phyloP scores from a whole-genome alignment of 2,329 filamentous ascomycete species.

The Truncatella angustata region DNA sequence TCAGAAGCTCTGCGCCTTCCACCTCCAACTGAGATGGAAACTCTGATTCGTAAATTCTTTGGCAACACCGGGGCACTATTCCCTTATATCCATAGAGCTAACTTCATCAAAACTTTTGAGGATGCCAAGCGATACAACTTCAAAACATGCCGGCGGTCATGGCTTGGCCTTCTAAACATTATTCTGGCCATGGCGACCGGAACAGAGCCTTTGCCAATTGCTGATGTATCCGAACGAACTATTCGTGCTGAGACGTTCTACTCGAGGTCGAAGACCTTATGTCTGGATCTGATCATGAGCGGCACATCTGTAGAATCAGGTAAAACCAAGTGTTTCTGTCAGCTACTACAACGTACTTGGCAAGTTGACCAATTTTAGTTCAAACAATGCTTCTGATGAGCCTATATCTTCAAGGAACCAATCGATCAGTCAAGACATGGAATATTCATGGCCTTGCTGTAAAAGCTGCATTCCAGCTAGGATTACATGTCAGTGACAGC shows the following conservation, averaged over 20 bases:
- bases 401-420: conserved; percentile 53
- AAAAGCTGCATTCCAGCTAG: conserved; percentile 48
- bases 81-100: conserved; percentile 4
- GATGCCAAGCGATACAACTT: conserved; percentile 16
- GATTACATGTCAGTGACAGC: conserved; percentile 44
- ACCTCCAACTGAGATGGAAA: background rate
- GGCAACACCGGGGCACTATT: conserved; percentile 1
- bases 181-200: conserved; percentile 46
- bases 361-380: conserved; percentile 26
- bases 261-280: conserved; percentile 40
- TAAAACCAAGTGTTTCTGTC: no score
- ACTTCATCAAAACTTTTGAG: conserved; percentile 3
- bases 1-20: background rate
- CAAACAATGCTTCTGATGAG: conserved; percentile 47
- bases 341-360: no score
- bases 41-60: background rate
- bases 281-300: conserved; percentile 37
- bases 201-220: conserved; percentile 22
- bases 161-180: conserved; percentile 50
- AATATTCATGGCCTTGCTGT: conserved; percentile 51
- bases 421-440: conserved; percentile 53
- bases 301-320: conserved; percentile 44
- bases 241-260: conserved; percentile 44
- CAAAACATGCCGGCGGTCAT: conserved; percentile 40
- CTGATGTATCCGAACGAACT: conserved; percentile 32